A percentile compares a stretch with the other conserved stretches of the same genome.
phyloP scores from a whole-genome alignment of 1,139 yeast genomes.

The Hyphopichia fennica region DNA sequence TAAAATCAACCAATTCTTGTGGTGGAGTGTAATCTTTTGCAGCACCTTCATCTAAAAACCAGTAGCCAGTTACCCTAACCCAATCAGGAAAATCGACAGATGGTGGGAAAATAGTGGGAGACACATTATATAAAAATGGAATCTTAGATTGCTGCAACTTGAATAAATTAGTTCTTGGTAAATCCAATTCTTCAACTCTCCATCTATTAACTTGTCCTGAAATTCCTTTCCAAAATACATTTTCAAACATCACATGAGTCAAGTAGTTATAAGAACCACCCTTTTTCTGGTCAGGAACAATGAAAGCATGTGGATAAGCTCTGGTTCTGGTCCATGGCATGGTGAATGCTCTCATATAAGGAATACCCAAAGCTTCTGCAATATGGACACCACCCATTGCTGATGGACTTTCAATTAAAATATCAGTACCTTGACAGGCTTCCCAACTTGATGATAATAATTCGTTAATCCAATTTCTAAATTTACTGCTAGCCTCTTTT shows the following conservation, averaged over 20 bases:
- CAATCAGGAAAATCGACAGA: slow-evolving; percentile 93
- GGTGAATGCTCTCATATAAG: slow-evolving; percentile 92
- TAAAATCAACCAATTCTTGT: slow-evolving; percentile 55
- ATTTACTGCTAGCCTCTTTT: slow-evolving; percentile 77
- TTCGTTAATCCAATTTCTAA: slow-evolving; percentile 78
- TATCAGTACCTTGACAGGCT: slow-evolving; percentile 82
- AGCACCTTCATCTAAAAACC: slow-evolving; percentile 82
- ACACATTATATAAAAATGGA: slow-evolving; percentile 86
- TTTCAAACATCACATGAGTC: slow-evolving; percentile 91
- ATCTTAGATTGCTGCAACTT: slow-evolving; percentile 72
- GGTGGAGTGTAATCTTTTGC: slow-evolving; percentile 65
- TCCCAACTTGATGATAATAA: slow-evolving; percentile 72
- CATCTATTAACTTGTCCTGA: slow-evolving; percentile 86
- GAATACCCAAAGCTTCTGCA: slow-evolving; percentile 87
- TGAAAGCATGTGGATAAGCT: slow-evolving; percentile 94
- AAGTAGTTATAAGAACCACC: slow-evolving; percentile 92
- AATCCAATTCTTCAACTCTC: slow-evolving; percentile 66
- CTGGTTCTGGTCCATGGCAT: slow-evolving; percentile 98
- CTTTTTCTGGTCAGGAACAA: slow-evolving; percentile 88
- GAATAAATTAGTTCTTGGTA: slow-evolving; percentile 70
- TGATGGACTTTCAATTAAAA: slow-evolving; percentile 88
- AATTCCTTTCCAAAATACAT: slow-evolving; percentile 91
- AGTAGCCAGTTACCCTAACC: slow-evolving; percentile 92
- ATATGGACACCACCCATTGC: slow-evolving; percentile 96
- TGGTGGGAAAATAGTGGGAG: slow-evolving; percentile 87